Percentiles rank a stretch among this genome's conserved stretches.
Conservation (phyloP, 345 rosid species). For the Pugionium cornutum region DNA sequence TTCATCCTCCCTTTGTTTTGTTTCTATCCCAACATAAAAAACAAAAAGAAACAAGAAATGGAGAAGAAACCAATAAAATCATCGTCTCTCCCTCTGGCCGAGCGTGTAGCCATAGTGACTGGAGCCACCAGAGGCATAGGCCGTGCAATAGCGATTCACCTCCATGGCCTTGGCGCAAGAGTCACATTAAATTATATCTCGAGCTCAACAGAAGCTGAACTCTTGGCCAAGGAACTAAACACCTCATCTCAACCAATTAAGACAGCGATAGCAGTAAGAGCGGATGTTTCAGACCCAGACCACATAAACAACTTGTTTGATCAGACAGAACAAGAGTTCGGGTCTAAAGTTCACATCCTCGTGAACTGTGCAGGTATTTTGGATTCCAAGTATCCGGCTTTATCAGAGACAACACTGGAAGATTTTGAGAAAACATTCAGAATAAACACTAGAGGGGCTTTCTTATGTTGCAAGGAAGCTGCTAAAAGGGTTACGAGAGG, state of each 20-base stretch:
- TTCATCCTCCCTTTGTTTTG: background rate
- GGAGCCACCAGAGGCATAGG: conserved; percentile 77
- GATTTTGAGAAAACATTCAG: conserved; percentile 62
- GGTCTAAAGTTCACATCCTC: conserved; percentile 52
- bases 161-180: conserved; percentile 63
- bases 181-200: conserved; percentile 60
- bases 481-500: conserved; percentile 45
- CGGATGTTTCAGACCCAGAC: conserved; percentile 62
- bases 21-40: background rate
- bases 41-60: conserved; percentile 23
- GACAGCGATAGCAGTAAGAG: conserved; percentile 50
- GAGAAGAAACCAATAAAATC: conserved; percentile 19
- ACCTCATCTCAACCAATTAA: conserved; percentile 31
- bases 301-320: conserved; percentile 66
- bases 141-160: conserved; percentile 55
- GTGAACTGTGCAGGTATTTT: conserved; percentile 57
- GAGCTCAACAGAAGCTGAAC: conserved; percentile 56
- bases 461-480: conserved; percentile 52
- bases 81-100: conserved; percentile 46
- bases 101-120: conserved; percentile 67
- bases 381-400: conserved; percentile 54
- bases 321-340: conserved; percentile 54
- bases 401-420: conserved; percentile 54
- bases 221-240: conserved; percentile 50
- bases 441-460: conserved; percentile 49